Evolutionary conservation across 495 filamentous ascomycete species (phyloP).

Genomic region (Tuber borchii): DNA sequence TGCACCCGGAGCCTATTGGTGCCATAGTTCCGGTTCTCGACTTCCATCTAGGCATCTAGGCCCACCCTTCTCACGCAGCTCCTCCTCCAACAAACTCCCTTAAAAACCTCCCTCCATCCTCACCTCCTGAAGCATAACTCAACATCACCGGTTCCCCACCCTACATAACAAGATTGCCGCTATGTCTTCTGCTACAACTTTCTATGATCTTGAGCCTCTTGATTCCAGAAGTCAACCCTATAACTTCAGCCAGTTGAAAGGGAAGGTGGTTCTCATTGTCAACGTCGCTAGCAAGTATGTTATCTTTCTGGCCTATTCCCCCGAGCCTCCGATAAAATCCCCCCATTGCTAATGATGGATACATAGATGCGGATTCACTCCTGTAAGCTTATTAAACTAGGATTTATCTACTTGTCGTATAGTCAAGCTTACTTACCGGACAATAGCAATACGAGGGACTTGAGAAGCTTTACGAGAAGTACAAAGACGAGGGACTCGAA

Average conservation of each 20-base stretch:
- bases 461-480: constrained; percentile 77
- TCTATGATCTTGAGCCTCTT: constrained; percentile 85
- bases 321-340: background rate
- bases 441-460: constrained; percentile 74
- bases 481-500: constrained; percentile 66
- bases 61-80: background rate
- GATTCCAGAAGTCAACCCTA: constrained; percentile 59
- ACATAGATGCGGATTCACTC: constrained; percentile 78
- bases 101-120: background rate
- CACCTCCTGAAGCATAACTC: background rate
- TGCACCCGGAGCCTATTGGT: background rate
- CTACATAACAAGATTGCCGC: constrained; percentile 31
- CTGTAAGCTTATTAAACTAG: constrained; percentile 38
- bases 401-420: background rate
- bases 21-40: background rate
- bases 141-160: background rate
- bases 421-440: background rate
- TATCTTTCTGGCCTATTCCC: background rate
- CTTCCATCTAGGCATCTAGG: background rate
- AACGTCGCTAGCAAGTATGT: constrained; percentile 86
- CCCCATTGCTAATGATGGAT: constrained; percentile 5
- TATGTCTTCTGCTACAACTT: constrained; percentile 82
- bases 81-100: background rate
- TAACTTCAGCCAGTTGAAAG: constrained; percentile 61
- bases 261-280: constrained; percentile 90